Conservation (phyloP, 78 protist species). For the Planoprotostelium fungivorum region DNA sequence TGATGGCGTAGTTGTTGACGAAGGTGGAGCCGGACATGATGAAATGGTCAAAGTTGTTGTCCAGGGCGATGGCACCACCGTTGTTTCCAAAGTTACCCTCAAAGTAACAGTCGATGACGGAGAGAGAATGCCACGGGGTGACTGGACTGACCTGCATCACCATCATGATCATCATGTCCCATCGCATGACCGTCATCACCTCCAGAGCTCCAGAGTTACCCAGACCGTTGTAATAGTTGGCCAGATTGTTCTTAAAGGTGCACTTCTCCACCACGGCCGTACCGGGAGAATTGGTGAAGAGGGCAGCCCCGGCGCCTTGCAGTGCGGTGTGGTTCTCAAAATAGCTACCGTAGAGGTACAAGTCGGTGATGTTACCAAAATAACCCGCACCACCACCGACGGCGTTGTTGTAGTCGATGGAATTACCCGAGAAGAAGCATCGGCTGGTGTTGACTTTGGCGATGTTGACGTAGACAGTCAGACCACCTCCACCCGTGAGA, state of each 20-base stretch:
- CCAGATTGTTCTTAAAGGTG: too few relatives aligned
- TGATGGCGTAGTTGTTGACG: neutral
- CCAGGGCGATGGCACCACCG: neutral
- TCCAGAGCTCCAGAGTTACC: too few relatives aligned
- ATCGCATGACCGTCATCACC: too few relatives aligned
- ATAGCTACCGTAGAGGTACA: too few relatives aligned
- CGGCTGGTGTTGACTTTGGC: neutral
- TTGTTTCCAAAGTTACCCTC: neutral
- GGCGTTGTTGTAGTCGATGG: neutral
- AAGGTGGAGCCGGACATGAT: neutral
- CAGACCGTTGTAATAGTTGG: too few relatives aligned
- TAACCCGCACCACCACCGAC: too few relatives aligned
- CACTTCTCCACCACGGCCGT: too few relatives aligned
- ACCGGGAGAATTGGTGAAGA: too few relatives aligned
- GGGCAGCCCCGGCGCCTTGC: too few relatives aligned
- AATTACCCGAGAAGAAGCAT: neutral
- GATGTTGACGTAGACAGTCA: neutral
- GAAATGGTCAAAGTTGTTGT: neutral
- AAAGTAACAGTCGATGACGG: neutral
- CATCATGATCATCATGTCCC: neutral
- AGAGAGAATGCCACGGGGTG: neutral
- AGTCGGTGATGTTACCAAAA: too few relatives aligned
- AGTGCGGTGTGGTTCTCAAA: too few relatives aligned
- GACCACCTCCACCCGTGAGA: neutral
- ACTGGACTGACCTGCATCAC: neutral